phyloP scores from a whole-genome alignment of 2,329 filamentous ascomycete species.

The Trichoderma polysporum region DNA sequence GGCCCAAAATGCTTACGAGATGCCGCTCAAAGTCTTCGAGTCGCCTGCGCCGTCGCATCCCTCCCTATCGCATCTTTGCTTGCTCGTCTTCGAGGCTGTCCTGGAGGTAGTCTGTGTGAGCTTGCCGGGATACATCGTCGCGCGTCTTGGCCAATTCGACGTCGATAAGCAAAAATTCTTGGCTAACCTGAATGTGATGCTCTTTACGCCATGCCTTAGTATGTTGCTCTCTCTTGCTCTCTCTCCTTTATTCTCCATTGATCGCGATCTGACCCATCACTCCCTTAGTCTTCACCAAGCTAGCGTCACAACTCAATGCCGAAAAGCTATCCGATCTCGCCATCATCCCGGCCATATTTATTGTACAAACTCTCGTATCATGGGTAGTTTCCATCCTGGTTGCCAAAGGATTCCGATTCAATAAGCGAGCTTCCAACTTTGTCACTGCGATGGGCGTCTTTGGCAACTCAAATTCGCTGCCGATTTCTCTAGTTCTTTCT shows the following conservation, averaged over 20 bases:
- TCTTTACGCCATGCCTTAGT: conserved; percentile 97
- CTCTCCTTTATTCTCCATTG: not conserved
- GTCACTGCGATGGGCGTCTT: conserved; percentile 97
- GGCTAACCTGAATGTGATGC: conserved; percentile 90
- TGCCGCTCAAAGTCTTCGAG: conserved; percentile 43
- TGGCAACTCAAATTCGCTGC: conserved; percentile 96
- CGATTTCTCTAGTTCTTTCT: conserved; percentile 92
- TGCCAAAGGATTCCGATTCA: conserved; percentile 74
- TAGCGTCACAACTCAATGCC: conserved; percentile 89
- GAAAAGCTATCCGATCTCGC: conserved; percentile 87
- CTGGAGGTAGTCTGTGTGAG: conserved; percentile 94
- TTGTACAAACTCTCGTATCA: conserved; percentile 83
- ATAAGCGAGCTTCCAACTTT: conserved; percentile 86
- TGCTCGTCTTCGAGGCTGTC: conserved; percentile 92
- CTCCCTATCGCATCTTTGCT: conserved; percentile 65
- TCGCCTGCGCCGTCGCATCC: conserved; percentile 57
- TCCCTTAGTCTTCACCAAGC: conserved; percentile 82
- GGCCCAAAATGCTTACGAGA: conserved; percentile 41
- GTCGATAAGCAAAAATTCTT: conserved; percentile 95
- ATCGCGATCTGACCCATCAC: not conserved
- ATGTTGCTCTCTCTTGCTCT: conserved; percentile 39
- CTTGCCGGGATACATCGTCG: conserved; percentile 89
- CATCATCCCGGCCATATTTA: conserved; percentile 93
- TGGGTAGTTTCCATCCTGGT: conserved; percentile 73
- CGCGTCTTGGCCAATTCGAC: conserved; percentile 87